These are phyloP conservation scores for Onygenales sp. DNA, from an alignment of 2,329 filamentous ascomycete genomes.

Conservation along the genomic window DNA sequence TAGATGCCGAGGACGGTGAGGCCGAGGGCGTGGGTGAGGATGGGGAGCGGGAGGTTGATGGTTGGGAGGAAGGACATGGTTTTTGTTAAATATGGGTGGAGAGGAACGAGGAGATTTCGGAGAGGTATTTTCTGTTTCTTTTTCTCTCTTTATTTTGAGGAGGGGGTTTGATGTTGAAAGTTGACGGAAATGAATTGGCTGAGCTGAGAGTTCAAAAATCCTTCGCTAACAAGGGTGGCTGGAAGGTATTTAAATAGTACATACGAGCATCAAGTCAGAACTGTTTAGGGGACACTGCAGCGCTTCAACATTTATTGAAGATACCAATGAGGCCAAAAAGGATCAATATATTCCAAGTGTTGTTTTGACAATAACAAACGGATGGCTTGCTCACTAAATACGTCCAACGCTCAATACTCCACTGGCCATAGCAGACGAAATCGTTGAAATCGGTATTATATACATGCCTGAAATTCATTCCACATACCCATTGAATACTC, in stretches of 20 bases:
- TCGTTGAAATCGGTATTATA: background rate
- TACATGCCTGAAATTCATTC: background rate
- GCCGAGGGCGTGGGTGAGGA: conserved; percentile 4
- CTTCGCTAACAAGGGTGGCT: too few species aligned
- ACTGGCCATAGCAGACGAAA: background rate
- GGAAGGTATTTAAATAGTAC: too few species aligned
- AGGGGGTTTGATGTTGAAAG: background rate
- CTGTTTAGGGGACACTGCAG: too few species aligned
- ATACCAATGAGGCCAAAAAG: too few species aligned
- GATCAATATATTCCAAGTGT: too few species aligned
- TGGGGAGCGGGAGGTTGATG: background rate
- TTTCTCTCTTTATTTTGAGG: background rate
- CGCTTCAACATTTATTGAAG: too few species aligned
- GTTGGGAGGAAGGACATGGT: conserved; percentile 2
- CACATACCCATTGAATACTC: too few species aligned
- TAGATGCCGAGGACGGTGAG: background rate
- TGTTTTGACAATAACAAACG: too few species aligned
- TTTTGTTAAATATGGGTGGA: background rate
- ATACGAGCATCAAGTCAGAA: too few species aligned
- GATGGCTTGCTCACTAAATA: too few species aligned
- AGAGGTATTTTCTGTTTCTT: background rate
- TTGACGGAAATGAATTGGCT: background rate
- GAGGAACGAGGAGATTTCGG: too few species aligned
- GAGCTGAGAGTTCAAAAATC: background rate
- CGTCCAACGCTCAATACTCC: background rate